Conservation (phyloP, 1,139 yeast species). For the Geotrichum armillariae region DNA sequence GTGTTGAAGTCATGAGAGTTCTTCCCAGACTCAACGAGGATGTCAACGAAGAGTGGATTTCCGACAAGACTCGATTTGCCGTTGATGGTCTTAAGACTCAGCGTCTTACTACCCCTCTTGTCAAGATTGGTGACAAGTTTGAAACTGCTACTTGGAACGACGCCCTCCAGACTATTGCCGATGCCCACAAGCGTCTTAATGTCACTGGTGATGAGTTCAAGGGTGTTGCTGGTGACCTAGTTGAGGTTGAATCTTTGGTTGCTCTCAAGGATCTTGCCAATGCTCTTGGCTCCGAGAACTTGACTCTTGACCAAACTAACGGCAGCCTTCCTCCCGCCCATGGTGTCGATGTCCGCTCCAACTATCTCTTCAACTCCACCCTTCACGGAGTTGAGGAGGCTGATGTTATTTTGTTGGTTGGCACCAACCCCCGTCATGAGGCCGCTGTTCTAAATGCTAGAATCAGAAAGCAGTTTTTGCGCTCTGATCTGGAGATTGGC, state of each 20-base stretch:
- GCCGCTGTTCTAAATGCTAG: conserved; percentile 88
- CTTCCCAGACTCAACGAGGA: conserved; percentile 86
- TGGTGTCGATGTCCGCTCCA: conserved; percentile 75
- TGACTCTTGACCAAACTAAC: conserved; percentile 67
- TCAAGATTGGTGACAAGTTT: conserved; percentile 70
- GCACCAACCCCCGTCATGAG: conserved; percentile 88
- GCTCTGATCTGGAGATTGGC: conserved; percentile 61
- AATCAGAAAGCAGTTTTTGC: conserved; percentile 80
- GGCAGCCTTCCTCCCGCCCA: conserved; percentile 60
- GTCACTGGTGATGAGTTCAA: conserved; percentile 74
- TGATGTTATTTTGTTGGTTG: conserved; percentile 74
- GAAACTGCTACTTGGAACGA: conserved; percentile 87
- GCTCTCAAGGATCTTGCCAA: conserved; percentile 79
- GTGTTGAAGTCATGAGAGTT: conserved; percentile 85
- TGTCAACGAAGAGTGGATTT: conserved; percentile 89
- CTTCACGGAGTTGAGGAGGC: conserved; percentile 82
- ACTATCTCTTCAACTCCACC: conserved; percentile 77
- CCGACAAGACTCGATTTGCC: conserved; percentile 84
- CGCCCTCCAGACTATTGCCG: conserved; percentile 70
- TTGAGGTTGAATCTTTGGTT: conserved; percentile 81
- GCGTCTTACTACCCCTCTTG: conserved; percentile 78
- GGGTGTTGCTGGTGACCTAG: conserved; percentile 80
- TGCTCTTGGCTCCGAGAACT: conserved; percentile 77
- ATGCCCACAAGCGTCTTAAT: conserved; percentile 56
- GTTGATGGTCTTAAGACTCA: conserved; percentile 86